Evolutionary conservation across 495 filamentous ascomycete genomes (phyloP).

Genomic region (Evansstolkia leycettana): DNA sequence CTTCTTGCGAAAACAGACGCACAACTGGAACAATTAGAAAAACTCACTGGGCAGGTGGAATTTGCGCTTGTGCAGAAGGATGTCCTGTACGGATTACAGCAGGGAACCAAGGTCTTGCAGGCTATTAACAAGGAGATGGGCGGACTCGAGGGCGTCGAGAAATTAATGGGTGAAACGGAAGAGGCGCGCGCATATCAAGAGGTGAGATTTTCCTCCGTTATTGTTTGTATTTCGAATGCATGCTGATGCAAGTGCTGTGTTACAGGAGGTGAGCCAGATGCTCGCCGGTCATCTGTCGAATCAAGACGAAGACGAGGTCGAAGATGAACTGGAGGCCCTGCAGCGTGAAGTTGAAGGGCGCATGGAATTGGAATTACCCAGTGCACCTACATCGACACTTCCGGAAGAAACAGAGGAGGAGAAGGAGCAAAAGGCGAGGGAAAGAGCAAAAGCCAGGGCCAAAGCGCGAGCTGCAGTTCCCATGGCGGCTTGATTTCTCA

Average conservation of each 20-base stretch:
- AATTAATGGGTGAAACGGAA: slow-evolving; percentile 80
- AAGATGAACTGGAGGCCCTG: slow-evolving; percentile 79
- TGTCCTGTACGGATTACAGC: slow-evolving; percentile 80
- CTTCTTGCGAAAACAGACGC: slow-evolving; percentile 81
- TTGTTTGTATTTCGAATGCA: background rate
- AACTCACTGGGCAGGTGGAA: slow-evolving; percentile 72
- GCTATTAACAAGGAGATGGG: slow-evolving; percentile 96
- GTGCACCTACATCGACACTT: slow-evolving; percentile 38
- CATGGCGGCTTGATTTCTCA: slow-evolving; percentile 14
- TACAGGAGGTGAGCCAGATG: slow-evolving; percentile 81
- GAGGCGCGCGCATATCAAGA: slow-evolving; percentile 82
- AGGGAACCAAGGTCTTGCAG: slow-evolving; percentile 78
- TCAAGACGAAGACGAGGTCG: slow-evolving; percentile 94
- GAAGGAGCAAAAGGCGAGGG: slow-evolving; percentile 21
- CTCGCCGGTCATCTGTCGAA: slow-evolving; percentile 73
- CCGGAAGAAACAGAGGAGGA: slow-evolving; percentile 10
- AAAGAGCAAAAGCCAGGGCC: slow-evolving; percentile 28
- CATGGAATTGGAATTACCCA: slow-evolving; percentile 37
- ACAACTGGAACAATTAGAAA: slow-evolving; percentile 79
- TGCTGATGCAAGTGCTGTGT: slow-evolving; percentile 6
- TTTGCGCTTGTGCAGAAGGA: slow-evolving; percentile 94
- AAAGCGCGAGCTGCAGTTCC: slow-evolving; percentile 20
- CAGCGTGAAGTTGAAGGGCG: slow-evolving; percentile 50
- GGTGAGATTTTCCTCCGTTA: slow-evolving; percentile 30
- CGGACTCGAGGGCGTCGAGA: slow-evolving; percentile 82